Evolutionary conservation across 1,139 yeast genomes (phyloP), one percentile per base, ranked within the genome.

Genomic region (Scheffersomyces parashehatae): DNA sequence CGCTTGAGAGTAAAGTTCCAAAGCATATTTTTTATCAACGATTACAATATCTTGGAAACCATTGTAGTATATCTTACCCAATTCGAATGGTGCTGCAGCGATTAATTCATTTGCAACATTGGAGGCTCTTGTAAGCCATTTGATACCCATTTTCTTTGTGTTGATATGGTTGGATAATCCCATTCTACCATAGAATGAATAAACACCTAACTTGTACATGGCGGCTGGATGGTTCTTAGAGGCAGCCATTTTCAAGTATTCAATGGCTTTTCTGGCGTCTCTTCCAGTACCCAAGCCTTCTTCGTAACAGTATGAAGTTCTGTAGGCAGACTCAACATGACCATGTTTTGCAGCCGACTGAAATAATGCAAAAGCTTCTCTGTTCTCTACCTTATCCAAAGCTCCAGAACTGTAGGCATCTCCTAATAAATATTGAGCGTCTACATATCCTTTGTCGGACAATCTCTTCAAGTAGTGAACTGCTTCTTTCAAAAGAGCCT

Each of bases 161-260:
- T 78, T 82, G 24, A 82, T 72, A 54, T 81, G 83, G 50, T 79
- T 77, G 4, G 85, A 73, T 40, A 91, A 64, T 1, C 98, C 97
- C 91, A 91, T 84, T 52, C 88, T 76, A 8, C 89, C 83, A 59
- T 88, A 81, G 62, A 86, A 93, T 34, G 90, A 85, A 51, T 91
- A 90, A 39, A 88, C 75, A 5, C 98, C 98, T 50, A 90, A 73
- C 59, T 91, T 87, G 67, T 86, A 86, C 96, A 91, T 89, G 4
- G 98, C 97, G 11, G 96, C 93, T 0, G 97, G 90, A 62, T 93
- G 99, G 59, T 88, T 88, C 58, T 86, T 85, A 28, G 91, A 78
- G 0, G 98, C 96, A 0, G 98, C 96, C 64, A 85, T 85, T 59
- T 88, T 85, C 49, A 89, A 70, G 62, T 85, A 90, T 52, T 88